A percentile compares a stretch with the other conserved stretches of the same genome.
These are phyloP conservation scores for Phytophthora tubulina DNA, from an alignment of 352 stramenopile species.

Conservation along the genomic window DNA sequence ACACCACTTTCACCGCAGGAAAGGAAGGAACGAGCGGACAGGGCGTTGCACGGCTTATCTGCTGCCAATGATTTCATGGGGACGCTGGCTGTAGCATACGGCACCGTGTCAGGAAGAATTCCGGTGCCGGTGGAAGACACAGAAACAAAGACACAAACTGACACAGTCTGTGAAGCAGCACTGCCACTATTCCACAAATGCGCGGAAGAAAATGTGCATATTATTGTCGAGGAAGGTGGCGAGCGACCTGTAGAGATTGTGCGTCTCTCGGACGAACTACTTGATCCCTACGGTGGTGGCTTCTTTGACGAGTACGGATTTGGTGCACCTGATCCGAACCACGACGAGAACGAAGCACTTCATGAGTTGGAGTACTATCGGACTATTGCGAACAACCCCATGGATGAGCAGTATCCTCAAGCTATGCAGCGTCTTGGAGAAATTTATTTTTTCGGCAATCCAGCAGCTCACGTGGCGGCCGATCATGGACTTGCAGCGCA, in stretches of 20 bases:
- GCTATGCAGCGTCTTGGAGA: constrained; percentile 75
- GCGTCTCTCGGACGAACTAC: constrained; percentile 62
- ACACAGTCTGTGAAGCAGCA: constrained; percentile 47
- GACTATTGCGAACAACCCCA: constrained; percentile 62
- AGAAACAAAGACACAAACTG: background rate
- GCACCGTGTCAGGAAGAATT: constrained; percentile 52
- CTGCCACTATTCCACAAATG: constrained; percentile 61
- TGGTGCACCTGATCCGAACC: constrained; percentile 17
- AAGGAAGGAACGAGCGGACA: constrained; percentile 46
- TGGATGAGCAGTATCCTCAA: constrained; percentile 65
- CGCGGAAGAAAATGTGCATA: constrained; percentile 66
- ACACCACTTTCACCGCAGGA: constrained; percentile 29
- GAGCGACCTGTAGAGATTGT: constrained; percentile 51
- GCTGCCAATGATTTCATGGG: constrained; percentile 57
- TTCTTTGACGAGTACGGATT: constrained; percentile 42
- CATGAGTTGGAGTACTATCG: constrained; percentile 77
- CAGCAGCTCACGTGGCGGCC: constrained; percentile 57
- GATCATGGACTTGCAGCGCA: constrained; percentile 59
- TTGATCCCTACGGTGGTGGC: constrained; percentile 22
- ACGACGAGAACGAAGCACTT: constrained; percentile 52
- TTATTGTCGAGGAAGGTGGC: constrained; percentile 59
- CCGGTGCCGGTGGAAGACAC: constrained; percentile 17
- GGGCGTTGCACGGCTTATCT: constrained; percentile 45
- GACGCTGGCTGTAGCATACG: constrained; percentile 68
- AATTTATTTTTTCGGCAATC: constrained; percentile 80